Evolutionary conservation across 306 rosid genomes (phyloP), one percentile per base, ranked within the genome.

Genomic region (Citrullus colocynthis): DNA sequence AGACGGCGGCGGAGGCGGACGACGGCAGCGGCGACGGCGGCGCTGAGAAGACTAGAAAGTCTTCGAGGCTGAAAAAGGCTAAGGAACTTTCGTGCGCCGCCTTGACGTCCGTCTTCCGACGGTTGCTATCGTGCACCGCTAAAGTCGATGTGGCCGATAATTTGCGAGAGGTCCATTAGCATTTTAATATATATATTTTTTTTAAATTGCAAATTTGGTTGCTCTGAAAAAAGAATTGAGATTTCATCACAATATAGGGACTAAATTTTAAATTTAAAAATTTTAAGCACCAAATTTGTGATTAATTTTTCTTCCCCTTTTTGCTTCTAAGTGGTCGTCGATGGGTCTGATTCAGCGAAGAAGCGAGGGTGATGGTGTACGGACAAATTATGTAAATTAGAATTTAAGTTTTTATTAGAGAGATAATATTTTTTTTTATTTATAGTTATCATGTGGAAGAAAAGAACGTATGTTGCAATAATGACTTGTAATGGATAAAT

Each of bases 51-150:
- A 8, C 17, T 42, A 59, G 20, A 51, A 80, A 58, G 75, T 21
- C 73, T 76, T 39, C 73, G 28, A 28, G 51, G 62, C 15, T 82
- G 1, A 69, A 15, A 71, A 85, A 78, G 71, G 91, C 74, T 1
- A 87, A 84, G 61, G 49, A 70, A 70, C 83, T 49, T 2, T 80
- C 86, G 51, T 51, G n/a, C 67, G 78, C 79, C 42, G 80, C 84
- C 9, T 69, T 85, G 8, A 81, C 80, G 60, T 57, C 86, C 49
- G 69, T 85, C 39, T 76, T 85, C 65, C 88, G 81, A 6, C 66
- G 73, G 55, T 28, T 86, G 45, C 49, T 88, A 39, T 81, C 81
- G 1, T 83, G 88, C 82, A 59, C 83, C 48, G 37, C 85, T 42
- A 82, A 80, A 82, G 77, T 84, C 17, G 77, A 85, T 32, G 81